Conservation (phyloP, 441 rosid genomes). For the Gossypium gossypioides region DNA sequence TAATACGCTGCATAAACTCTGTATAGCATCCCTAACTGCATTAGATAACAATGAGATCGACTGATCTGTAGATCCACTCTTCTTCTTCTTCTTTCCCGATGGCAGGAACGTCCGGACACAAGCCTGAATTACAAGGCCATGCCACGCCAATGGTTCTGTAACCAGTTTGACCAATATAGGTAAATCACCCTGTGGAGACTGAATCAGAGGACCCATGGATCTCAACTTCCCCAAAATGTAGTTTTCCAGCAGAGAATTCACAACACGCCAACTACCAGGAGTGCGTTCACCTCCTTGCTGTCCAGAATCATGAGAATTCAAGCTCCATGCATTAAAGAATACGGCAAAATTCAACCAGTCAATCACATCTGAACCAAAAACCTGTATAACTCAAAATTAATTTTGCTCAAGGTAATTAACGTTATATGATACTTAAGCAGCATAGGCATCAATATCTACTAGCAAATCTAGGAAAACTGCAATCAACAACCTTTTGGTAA, state of each 20-base stretch:
- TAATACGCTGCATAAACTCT: constrained; percentile 29
- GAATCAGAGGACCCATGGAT: constrained; percentile 37
- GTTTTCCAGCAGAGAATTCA: constrained; percentile 50
- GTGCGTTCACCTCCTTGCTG: constrained; percentile 24
- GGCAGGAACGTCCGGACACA: constrained; percentile 65
- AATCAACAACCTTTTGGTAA: background rate
- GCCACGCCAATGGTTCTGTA: constrained; percentile 92
- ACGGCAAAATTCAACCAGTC: constrained; percentile 85
- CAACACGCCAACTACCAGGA: constrained; percentile 36
- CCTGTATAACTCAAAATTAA: constrained; percentile 38
- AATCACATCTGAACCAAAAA: constrained; percentile 53
- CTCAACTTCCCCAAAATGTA: constrained; percentile 40
- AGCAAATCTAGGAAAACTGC: background rate
- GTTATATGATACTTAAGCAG: background rate
- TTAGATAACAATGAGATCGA: constrained; percentile 29
- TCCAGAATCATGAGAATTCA: constrained; percentile 46
- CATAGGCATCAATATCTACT: background rate
- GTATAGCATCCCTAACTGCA: constrained; percentile 43
- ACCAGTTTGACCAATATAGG: constrained; percentile 54
- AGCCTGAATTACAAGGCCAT: constrained; percentile 60
- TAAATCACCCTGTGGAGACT: constrained; percentile 38
- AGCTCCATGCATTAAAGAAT: constrained; percentile 74
- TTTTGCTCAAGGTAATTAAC: background rate
- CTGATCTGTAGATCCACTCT: constrained; percentile 45
- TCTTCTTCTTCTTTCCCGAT: constrained; percentile 92